Conservation (phyloP, 2,329 filamentous ascomycete species). For the Escovopsis weberi region DNA sequence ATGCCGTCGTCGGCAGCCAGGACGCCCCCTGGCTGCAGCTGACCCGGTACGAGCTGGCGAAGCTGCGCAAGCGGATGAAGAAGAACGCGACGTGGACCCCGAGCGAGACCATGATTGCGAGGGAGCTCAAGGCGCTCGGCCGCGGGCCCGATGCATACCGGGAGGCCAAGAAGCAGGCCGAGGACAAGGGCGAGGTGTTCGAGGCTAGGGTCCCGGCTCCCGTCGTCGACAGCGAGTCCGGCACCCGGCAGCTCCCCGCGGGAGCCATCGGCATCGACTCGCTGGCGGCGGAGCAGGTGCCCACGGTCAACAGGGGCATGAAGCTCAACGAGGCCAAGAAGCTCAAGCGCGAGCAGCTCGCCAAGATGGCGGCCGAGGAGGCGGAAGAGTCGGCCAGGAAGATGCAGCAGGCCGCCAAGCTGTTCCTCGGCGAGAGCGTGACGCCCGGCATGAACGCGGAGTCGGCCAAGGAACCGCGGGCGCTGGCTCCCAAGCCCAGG, state of each 20-base stretch:
- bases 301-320: slow-evolving; percentile 58
- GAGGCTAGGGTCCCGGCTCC: slow-evolving; percentile 24
- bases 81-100: slow-evolving; percentile 80
- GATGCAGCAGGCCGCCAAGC: slow-evolving; percentile 33
- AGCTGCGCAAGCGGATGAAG: slow-evolving; percentile 74
- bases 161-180: slow-evolving; percentile 48
- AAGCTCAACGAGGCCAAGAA: slow-evolving; percentile 68
- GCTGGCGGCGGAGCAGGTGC: slow-evolving; percentile 44
- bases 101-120: slow-evolving; percentile 72
- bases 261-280: slow-evolving; percentile 45
- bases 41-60: slow-evolving; percentile 49
- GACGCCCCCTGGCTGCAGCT: slow-evolving; percentile 53
- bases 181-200: slow-evolving; percentile 50
- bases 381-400: slow-evolving; percentile 42
- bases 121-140: slow-evolving; percentile 58
- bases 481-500: slow-evolving; percentile 14
- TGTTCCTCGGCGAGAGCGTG: slow-evolving; percentile 25
- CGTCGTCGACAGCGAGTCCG: slow-evolving; percentile 34
- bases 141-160: slow-evolving; percentile 50
- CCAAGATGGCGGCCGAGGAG: slow-evolving; percentile 46
- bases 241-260: slow-evolving; percentile 37
- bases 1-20: slow-evolving; percentile 41
- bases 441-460: slow-evolving; percentile 16
- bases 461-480: slow-evolving; percentile 8
- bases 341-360: slow-evolving; percentile 51